These are phyloP conservation scores for Macrolepiota fuliginosa DNA, from an alignment of 768 basidiomycete genomes.

Conservation along the genomic window DNA sequence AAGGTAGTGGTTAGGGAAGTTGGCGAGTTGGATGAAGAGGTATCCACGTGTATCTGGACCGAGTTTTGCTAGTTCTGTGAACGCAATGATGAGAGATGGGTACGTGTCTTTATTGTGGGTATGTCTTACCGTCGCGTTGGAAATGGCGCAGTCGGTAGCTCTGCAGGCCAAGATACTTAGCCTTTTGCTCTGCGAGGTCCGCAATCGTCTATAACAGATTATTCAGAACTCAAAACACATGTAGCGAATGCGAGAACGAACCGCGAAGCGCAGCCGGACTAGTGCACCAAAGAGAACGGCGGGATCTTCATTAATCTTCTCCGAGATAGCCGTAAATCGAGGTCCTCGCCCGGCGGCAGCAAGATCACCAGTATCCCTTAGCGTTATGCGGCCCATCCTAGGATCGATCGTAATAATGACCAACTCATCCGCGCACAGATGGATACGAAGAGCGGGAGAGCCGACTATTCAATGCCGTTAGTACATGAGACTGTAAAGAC, in stretches of 20 bases:
- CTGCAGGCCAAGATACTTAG: constrained; percentile 80
- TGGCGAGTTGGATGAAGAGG: constrained; percentile 75
- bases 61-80: constrained; percentile 65
- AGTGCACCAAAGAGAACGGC: constrained; percentile 54
- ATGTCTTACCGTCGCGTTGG: constrained; percentile 52
- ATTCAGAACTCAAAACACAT: background rate
- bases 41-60: constrained; percentile 59
- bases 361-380: constrained; percentile 80
- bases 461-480: constrained; percentile 37
- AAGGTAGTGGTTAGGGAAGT: constrained; percentile 80
- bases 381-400: constrained; percentile 73
- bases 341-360: constrained; percentile 70
- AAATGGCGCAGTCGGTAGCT: constrained; percentile 71
- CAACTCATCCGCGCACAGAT: constrained; percentile 73
- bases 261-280: constrained; percentile 57
- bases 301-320: constrained; percentile 71
- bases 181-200: constrained; percentile 82
- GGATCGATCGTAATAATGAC: constrained; percentile 77
- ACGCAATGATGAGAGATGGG: constrained; percentile 1
- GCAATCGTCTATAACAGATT: constrained; percentile 64
- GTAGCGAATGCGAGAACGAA: constrained; percentile 32
- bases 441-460: constrained; percentile 57
- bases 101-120: background rate
- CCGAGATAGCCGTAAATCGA: constrained; percentile 57
- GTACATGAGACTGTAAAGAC: background rate